These are phyloP conservation scores for Ganoderma multipileum DNA, from an alignment of 1,284 basidiomycete genomes.

Conservation along the genomic window DNA sequence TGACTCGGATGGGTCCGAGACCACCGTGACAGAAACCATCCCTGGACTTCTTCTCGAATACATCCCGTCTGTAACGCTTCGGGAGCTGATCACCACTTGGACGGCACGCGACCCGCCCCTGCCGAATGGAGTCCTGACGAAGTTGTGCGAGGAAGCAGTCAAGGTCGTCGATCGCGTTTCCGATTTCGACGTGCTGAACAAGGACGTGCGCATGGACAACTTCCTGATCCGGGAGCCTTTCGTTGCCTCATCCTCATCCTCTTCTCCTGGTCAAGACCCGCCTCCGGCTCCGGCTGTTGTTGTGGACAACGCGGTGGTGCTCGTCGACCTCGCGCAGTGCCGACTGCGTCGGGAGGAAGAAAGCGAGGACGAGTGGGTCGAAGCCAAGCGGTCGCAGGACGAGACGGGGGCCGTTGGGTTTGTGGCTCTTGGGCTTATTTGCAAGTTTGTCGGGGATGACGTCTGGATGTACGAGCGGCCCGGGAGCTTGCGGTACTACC, in stretches of 20 bases:
- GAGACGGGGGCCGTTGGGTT: background rate
- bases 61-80: background rate
- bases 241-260: background rate
- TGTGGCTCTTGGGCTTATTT: background rate
- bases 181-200: background rate
- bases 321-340: background rate
- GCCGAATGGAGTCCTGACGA: background rate
- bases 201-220: background rate
- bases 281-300: background rate
- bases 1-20: background rate
- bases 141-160: background rate
- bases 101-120: background rate
- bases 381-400: background rate
- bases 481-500: background rate
- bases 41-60: background rate
- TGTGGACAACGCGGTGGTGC: background rate
- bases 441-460: background rate
- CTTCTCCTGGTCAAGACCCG: background rate
- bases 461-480: background rate
- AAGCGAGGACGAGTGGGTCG: background rate
- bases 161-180: background rate
- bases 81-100: background rate
- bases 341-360: background rate
- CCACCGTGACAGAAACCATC: background rate
- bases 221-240: background rate